Conservation (phyloP, 2,329 filamentous ascomycete species). For the Fusarium sp. region DNA sequence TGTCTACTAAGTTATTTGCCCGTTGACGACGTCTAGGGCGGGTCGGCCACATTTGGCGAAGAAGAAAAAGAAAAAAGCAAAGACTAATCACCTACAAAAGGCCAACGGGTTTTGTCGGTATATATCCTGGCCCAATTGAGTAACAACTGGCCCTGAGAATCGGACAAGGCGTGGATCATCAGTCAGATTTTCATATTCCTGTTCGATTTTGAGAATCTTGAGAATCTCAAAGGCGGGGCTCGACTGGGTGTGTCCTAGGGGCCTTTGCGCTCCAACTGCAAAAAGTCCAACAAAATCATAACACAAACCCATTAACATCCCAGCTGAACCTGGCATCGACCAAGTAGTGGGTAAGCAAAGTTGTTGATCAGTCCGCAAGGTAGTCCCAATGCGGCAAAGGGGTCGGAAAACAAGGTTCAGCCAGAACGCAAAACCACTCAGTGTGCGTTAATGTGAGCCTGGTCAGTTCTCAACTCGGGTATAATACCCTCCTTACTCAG, state of each 20-base stretch:
- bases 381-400: constrained; percentile 27
- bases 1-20: not conserved
- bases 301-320: constrained; percentile 21
- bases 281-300: constrained; percentile 21
- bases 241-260: not conserved
- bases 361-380: constrained; percentile 20
- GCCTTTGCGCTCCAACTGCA: not conserved
- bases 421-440: constrained; percentile 22
- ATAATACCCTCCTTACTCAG: constrained; percentile 17
- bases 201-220: not conserved
- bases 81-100: constrained; percentile 1
- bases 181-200: not conserved
- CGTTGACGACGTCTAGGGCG: constrained; percentile 15
- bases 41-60: constrained; percentile 12
- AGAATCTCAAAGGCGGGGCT: not conserved
- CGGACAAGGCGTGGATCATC: constrained; percentile 3
- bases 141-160: not conserved
- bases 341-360: constrained; percentile 27
- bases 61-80: constrained; percentile 29
- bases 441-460: not conserved
- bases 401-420: constrained; percentile 34
- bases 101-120: constrained; percentile 2
- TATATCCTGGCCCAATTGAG: not conserved
- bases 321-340: constrained; percentile 15
- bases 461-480: constrained; percentile 23